Percentiles rank a stretch among this genome's conserved stretches.
Conservation (phyloP, 1,139 yeast species). For the Hansenula anomala region DNA sequence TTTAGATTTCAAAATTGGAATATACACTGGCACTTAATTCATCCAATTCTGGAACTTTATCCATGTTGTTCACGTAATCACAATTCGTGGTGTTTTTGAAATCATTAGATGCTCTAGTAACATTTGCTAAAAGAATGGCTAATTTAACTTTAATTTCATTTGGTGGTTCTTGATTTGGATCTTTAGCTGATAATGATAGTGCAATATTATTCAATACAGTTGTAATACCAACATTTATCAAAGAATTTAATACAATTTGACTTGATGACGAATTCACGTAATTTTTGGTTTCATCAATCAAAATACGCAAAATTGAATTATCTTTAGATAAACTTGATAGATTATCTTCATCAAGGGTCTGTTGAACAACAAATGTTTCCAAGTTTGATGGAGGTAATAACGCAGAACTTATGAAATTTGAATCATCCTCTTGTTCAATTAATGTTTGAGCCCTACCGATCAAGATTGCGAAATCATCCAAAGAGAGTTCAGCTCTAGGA, state of each 20-base stretch:
- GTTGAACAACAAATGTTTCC: constrained; percentile 34
- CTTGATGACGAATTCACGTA: constrained; percentile 41
- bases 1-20: constrained; percentile 60
- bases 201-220: constrained; percentile 19
- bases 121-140: constrained; percentile 64
- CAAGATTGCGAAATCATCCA: constrained; percentile 53
- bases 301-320: constrained; percentile 23
- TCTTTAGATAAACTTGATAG: constrained; percentile 23
- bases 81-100: constrained; percentile 42
- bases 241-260: constrained; percentile 30
- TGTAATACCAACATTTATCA: constrained; percentile 31
- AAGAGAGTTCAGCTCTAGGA: constrained; percentile 67
- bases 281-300: constrained; percentile 48
- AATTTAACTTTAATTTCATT: constrained; percentile 42
- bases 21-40: constrained; percentile 90
- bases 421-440: constrained; percentile 26
- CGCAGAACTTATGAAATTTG: constrained; percentile 12
- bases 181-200: constrained; percentile 10
- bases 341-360: constrained; percentile 32
- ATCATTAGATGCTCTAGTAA: constrained; percentile 61
- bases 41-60: constrained; percentile 53
- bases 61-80: constrained; percentile 41
- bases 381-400: constrained; percentile 26
- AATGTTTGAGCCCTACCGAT: constrained; percentile 36
- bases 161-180: constrained; percentile 13